Evolutionary conservation across 1,284 basidiomycete species (phyloP).

Genomic region (Schizophyllum amplum): DNA sequence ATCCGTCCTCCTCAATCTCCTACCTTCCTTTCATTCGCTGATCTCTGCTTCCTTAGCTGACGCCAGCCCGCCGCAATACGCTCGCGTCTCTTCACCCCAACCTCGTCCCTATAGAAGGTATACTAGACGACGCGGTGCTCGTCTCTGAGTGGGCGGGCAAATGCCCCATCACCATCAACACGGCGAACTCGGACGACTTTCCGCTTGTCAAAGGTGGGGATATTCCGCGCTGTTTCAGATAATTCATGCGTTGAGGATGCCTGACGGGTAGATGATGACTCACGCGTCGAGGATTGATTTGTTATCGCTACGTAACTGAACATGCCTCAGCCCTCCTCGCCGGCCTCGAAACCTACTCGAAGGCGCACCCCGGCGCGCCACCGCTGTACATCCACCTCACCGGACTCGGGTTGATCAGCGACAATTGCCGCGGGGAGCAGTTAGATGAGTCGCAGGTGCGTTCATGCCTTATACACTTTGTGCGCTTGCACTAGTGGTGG

Average conservation of each 20-base stretch:
- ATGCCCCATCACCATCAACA: not conserved
- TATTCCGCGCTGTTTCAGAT: not conserved
- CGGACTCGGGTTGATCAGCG: not conserved
- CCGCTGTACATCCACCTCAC: not conserved
- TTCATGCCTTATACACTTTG: too few relatives aligned
- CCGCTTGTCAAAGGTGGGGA: not conserved
- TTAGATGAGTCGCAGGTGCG: not conserved
- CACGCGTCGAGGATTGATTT: too few relatives aligned
- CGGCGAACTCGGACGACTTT: not conserved
- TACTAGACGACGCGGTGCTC: not conserved
- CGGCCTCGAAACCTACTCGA: not conserved
- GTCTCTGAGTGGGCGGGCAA: not conserved
- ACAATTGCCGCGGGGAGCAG: not conserved
- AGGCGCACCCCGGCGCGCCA: not conserved
- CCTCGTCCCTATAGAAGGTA: not conserved
- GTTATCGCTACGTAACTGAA: too few relatives aligned
- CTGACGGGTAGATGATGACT: too few relatives aligned
- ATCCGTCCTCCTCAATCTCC: too few relatives aligned
- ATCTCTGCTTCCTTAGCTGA: not conserved
- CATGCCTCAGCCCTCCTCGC: not conserved
- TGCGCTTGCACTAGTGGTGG: too few relatives aligned
- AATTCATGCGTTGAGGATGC: too few relatives aligned
- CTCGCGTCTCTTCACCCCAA: not conserved
- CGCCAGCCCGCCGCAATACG: not conserved
- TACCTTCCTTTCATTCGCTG: too few relatives aligned